These are phyloP conservation scores for Eucalyptus cloeziana DNA, from an alignment of 345 rosid genomes.

Conservation along the genomic window DNA sequence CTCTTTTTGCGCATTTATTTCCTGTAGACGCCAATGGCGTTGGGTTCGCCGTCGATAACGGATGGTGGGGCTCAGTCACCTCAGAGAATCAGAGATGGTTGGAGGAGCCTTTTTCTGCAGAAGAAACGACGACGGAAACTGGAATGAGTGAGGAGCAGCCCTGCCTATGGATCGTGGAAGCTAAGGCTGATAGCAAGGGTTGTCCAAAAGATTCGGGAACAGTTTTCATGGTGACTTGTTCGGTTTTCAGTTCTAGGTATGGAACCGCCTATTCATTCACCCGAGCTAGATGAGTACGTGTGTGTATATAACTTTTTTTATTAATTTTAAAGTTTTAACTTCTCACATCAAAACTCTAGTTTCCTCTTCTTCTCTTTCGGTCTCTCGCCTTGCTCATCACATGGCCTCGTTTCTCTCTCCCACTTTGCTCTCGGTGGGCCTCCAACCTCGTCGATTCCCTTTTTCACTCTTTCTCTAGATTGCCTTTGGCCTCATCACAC, in stretches of 20 bases:
- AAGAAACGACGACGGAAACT: background rate
- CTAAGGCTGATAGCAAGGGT: background rate
- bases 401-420: background rate
- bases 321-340: no score
- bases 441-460: no score
- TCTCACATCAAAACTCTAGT: no score
- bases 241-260: background rate
- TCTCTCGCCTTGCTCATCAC: no score
- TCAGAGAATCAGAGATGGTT: background rate
- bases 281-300: no score
- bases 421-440: background rate
- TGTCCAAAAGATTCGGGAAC: background rate
- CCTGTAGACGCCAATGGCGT: background rate
- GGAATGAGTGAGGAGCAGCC: background rate
- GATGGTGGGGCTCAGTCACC: background rate
- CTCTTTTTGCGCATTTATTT: background rate
- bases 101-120: background rate
- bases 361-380: no score
- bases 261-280: background rate
- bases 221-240: no score
- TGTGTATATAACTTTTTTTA: no score
- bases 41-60: background rate
- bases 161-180: background rate
- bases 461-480: background rate
- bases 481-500: rapidly evolving